Percentiles rank a stretch among this genome's conserved stretches.
phyloP scores from a whole-genome alignment of 768 basidiomycete species.

The Gymnopilus junonius region DNA sequence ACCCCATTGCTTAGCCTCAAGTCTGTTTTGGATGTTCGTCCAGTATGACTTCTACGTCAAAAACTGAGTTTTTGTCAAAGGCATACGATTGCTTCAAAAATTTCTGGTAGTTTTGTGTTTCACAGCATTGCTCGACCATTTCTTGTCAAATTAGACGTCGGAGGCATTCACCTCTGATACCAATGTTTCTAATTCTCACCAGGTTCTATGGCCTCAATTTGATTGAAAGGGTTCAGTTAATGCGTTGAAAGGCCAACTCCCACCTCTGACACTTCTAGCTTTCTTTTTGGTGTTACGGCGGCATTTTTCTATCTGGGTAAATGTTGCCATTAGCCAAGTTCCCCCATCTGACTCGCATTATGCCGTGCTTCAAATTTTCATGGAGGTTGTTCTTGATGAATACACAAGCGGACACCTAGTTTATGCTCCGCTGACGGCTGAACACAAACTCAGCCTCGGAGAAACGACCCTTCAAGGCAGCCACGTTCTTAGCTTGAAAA shows the following conservation, averaged over 20 bases:
- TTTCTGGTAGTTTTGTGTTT: neutral
- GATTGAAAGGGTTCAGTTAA: neutral
- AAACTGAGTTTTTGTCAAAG: slow-evolving; percentile 11
- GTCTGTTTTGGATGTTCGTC: slow-evolving; percentile 86
- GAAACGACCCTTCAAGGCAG: no score
- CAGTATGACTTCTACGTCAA: slow-evolving; percentile 83
- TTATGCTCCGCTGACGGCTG: neutral
- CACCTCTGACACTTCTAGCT: neutral
- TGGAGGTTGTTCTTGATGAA: neutral
- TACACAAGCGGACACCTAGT: neutral
- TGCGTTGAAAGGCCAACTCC: neutral
- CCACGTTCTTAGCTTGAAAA: neutral
- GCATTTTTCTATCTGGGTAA: neutral
- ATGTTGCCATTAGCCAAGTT: neutral
- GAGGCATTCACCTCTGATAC: neutral
- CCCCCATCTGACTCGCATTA: neutral
- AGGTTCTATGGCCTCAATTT: neutral
- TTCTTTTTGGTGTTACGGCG: neutral
- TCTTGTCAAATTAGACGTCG: neutral
- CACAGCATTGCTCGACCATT: neutral
- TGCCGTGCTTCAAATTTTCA: neutral
- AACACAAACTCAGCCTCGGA: neutral
- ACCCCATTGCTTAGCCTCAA: slow-evolving; percentile 33
- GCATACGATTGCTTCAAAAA: neutral
- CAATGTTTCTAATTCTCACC: neutral